Percentiles rank a stretch among this genome's conserved stretches.
Conservation (phyloP, 2,329 filamentous ascomycete genomes). For the Phaeophleospora eucalypticola region DNA sequence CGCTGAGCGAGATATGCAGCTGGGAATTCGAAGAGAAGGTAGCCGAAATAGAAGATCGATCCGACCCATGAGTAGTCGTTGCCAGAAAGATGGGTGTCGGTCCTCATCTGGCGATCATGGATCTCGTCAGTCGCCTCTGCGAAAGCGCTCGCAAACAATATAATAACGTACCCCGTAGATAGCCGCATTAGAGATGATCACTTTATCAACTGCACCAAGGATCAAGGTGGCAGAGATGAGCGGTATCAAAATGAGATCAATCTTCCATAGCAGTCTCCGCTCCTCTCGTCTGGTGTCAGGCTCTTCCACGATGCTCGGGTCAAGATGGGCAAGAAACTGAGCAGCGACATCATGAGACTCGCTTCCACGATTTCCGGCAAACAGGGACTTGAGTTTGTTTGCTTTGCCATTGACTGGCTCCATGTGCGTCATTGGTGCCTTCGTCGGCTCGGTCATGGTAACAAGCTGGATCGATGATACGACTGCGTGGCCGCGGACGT, state of each 20-base stretch:
- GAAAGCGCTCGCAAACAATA: not conserved
- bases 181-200: constrained; percentile 11
- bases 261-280: constrained; percentile 5
- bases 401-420: not conserved
- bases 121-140: too few relatives aligned
- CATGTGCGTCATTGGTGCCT: not conserved
- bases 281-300: constrained; percentile 23
- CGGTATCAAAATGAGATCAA: constrained; percentile 10
- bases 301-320: constrained; percentile 20
- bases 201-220: constrained; percentile 10
- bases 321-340: constrained; percentile 27
- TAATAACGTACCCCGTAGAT: constrained; percentile 20
- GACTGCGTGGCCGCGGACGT: too few relatives aligned
- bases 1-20: constrained; percentile 41
- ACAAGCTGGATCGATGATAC: not conserved
- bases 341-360: constrained; percentile 27
- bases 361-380: not conserved
- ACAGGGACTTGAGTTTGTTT: not conserved
- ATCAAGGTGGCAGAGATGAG: constrained; percentile 8
- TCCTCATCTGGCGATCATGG: too few relatives aligned
- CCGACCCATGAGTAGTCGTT: constrained; percentile 51
- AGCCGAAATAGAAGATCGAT: constrained; percentile 47
- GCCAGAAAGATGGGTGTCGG: constrained; percentile 44
- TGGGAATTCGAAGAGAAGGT: constrained; percentile 42
- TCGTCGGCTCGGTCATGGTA: not conserved